A percentile compares a stretch with the other conserved stretches of the same genome.
These are phyloP conservation scores for Helianthus annuus DNA, from an alignment of 129 eudicot species.

Conservation along the genomic window DNA sequence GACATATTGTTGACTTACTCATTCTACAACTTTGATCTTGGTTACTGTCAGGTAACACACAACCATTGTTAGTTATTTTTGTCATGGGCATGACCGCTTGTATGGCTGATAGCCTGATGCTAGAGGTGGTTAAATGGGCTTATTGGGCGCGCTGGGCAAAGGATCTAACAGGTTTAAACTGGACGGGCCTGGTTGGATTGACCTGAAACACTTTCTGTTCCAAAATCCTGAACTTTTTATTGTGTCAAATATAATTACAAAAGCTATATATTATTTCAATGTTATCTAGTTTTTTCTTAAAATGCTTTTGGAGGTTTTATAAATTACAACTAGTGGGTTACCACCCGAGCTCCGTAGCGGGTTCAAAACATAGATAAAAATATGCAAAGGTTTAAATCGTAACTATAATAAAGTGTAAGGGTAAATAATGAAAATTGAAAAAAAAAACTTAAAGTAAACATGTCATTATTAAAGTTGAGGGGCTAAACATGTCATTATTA, in stretches of 20 bases:
- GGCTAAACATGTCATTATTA: too few species aligned
- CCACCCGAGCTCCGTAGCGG: too few species aligned
- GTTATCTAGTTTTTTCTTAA: background rate
- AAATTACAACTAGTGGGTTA: background rate
- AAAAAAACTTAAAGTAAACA: too few species aligned
- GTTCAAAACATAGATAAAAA: too few species aligned
- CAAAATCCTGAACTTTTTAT: background rate
- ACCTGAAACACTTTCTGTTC: background rate
- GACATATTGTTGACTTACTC: slow-evolving; percentile 89
- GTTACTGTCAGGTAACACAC: slow-evolving; percentile 88
- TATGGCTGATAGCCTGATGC: background rate
- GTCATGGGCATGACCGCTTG: slow-evolving; percentile 1
- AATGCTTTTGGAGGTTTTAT: background rate
- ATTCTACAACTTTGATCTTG: slow-evolving; percentile 93
- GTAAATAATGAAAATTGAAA: too few species aligned
- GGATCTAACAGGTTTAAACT: background rate
- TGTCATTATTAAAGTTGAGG: too few species aligned
- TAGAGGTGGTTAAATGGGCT: background rate
- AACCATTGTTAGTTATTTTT: slow-evolving; percentile 1
- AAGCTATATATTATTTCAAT: background rate
- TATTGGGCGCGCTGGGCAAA: background rate
- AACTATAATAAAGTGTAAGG: too few species aligned
- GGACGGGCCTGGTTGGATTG: background rate
- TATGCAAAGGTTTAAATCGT: too few species aligned
- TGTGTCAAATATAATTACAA: background rate